phyloP scores from a whole-genome alignment of 371 early-diverging fungal genomes.

The Fennellomyces sp. region DNA sequence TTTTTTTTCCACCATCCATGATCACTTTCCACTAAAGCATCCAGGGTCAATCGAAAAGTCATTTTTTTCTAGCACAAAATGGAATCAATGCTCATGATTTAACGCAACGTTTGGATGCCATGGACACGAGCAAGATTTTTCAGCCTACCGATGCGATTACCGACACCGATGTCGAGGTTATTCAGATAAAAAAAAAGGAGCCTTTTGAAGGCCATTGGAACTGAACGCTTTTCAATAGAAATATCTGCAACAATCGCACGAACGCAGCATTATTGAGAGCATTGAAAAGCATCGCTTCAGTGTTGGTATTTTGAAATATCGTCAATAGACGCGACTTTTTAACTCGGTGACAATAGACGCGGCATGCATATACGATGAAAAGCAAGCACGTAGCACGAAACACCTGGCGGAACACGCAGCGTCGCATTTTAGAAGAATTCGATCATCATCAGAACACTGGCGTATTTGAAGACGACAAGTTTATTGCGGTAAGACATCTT shows the following conservation, averaged over 20 bases:
- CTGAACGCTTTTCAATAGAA: conserved; percentile 33
- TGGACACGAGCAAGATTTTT: conserved; percentile 68
- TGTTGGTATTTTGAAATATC: not conserved
- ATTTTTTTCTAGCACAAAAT: conserved; percentile 67
- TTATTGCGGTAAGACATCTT: not conserved
- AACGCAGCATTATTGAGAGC: conserved; percentile 70
- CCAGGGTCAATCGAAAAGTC: no score
- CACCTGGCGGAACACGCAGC: conserved; percentile 9
- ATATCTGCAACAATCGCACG: conserved; percentile 72
- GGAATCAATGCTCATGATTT: conserved; percentile 79
- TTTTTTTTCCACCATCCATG: conserved; percentile 1
- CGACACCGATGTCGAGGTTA: conserved; percentile 83
- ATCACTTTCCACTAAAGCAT: not conserved
- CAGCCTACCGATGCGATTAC: conserved; percentile 64
- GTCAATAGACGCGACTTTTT: not conserved
- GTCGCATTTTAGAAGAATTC: conserved; percentile 19
- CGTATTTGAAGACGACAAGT: not conserved
- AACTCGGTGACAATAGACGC: no score
- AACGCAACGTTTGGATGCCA: conserved; percentile 54
- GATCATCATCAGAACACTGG: conserved; percentile 19
- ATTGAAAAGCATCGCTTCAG: conserved; percentile 68
- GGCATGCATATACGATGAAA: conserved; percentile 12
- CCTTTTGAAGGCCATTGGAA: no score
- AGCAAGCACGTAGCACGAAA: conserved; percentile 6
- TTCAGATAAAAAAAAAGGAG: no score